A percentile compares a stretch with the other conserved stretches of the same genome.
Evolutionary conservation across 179 eudicot species (phyloP).

Genomic region (Nepenthes alata): DNA sequence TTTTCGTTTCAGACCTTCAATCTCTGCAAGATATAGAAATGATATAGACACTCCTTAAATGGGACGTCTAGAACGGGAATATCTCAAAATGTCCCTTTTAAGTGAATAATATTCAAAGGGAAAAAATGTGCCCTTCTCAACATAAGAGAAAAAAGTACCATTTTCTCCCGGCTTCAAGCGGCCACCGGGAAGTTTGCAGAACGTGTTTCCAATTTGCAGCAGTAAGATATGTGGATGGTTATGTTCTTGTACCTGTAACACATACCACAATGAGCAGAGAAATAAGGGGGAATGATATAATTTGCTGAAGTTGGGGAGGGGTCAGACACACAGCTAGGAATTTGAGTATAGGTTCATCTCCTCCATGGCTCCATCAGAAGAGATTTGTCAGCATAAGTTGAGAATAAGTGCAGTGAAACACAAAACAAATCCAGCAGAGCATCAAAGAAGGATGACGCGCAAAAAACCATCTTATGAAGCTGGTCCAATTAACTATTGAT

Average conservation of each 20-base stretch:
- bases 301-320: no score
- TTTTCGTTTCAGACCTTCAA: conserved; percentile 66
- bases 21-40: conserved; percentile 25
- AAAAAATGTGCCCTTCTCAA: neutral
- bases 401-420: no score
- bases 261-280: no score
- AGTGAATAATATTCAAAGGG: neutral
- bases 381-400: neutral
- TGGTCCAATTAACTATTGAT: no score
- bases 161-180: conserved; percentile 66
- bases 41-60: neutral
- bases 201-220: conserved; percentile 44
- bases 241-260: conserved; percentile 39
- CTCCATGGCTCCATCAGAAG: neutral
- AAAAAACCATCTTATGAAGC: no score
- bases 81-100: neutral
- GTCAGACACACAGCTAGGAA: neutral
- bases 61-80: no score
- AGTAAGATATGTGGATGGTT: conserved; percentile 61
- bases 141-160: conserved; percentile 23
- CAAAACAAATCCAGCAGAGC: no score
- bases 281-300: neutral
- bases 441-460: no score
- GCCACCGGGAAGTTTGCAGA: conserved; percentile 80
- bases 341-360: neutral